Conservation (phyloP, 2,329 filamentous ascomycete genomes). For the Teratosphaeria nubilosa region DNA sequence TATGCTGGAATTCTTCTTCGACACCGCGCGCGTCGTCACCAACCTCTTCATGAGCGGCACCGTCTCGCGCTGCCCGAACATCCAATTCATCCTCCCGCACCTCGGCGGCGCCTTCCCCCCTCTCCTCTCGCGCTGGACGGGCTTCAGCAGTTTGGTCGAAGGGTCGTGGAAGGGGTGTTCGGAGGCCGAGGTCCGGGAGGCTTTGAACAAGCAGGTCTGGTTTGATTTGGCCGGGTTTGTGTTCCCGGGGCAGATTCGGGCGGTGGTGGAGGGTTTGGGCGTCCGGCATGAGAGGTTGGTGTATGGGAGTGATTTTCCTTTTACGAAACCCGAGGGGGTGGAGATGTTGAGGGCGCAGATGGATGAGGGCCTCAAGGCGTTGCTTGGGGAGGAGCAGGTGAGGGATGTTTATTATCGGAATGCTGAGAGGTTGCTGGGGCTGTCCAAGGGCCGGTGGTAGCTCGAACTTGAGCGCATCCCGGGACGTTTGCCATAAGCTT, state of each 20-base stretch:
- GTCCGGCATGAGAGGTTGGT: slow-evolving; percentile 35
- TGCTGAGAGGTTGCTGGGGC: slow-evolving; percentile 24
- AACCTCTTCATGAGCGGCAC: slow-evolving; percentile 42
- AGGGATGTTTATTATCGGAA: slow-evolving; percentile 30
- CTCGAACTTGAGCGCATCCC: too few species aligned
- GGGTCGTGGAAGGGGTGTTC: slow-evolving; percentile 20
- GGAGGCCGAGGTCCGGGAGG: slow-evolving; percentile 22
- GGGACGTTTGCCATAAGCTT: too few species aligned
- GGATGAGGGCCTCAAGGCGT: slow-evolving; percentile 30
- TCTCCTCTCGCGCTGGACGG: slow-evolving; percentile 34
- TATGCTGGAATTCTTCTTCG: slow-evolving; percentile 45
- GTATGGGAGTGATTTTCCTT: slow-evolving; percentile 47
- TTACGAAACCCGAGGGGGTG: slow-evolving; percentile 32
- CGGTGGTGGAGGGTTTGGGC: slow-evolving; percentile 32
- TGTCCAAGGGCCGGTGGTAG: neutral
- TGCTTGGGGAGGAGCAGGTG: slow-evolving; percentile 29
- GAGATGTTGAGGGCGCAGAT: slow-evolving; percentile 30
- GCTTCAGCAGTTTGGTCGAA: slow-evolving; percentile 30
- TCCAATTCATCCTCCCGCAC: slow-evolving; percentile 42
- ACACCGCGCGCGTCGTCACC: slow-evolving; percentile 39
- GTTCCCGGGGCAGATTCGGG: slow-evolving; percentile 40
- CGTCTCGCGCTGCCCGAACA: slow-evolving; percentile 34
- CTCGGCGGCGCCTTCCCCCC: slow-evolving; percentile 38
- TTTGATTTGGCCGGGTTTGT: slow-evolving; percentile 45
- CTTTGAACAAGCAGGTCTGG: slow-evolving; percentile 35